Conservation (phyloP, 2,329 filamentous ascomycete genomes). For the Fusarium camptoceras region DNA sequence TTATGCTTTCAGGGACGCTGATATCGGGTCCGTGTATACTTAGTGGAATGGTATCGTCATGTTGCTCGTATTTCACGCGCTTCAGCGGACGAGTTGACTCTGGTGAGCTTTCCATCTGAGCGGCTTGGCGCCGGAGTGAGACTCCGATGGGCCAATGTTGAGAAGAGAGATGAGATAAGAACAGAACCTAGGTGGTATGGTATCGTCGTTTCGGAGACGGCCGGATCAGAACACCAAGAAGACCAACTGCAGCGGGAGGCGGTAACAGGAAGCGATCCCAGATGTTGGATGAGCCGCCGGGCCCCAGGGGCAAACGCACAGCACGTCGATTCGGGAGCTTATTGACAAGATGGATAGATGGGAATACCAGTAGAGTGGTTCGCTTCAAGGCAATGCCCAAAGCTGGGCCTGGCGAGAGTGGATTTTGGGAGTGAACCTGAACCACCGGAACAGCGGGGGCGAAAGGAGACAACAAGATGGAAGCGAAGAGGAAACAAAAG, state of each 20-base stretch:
- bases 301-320: slow-evolving; percentile 37
- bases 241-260: slow-evolving; percentile 17
- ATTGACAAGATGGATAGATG: slow-evolving; percentile 25
- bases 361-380: slow-evolving; percentile 47
- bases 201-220: slow-evolving; percentile 37
- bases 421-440: slow-evolving; percentile 40
- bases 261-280: slow-evolving; percentile 32
- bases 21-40: slow-evolving; percentile 29
- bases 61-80: slow-evolving; percentile 46
- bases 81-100: slow-evolving; percentile 46
- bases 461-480: slow-evolving; percentile 43
- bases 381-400: slow-evolving; percentile 42
- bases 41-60: slow-evolving; percentile 32
- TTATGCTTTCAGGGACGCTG: slow-evolving; percentile 16
- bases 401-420: slow-evolving; percentile 44
- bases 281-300: slow-evolving; percentile 34
- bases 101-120: slow-evolving; percentile 44
- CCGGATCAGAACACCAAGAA: slow-evolving; percentile 39
- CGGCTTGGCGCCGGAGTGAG: slow-evolving; percentile 28
- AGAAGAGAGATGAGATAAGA: slow-evolving; percentile 42
- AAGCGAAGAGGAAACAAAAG: slow-evolving; percentile 44
- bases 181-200: slow-evolving; percentile 6
- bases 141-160: slow-evolving; percentile 35
- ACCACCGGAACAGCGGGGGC: slow-evolving; percentile 44
- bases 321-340: slow-evolving; percentile 39